Percentiles rank a stretch among this genome's conserved stretches.
Evolutionary conservation across 2,329 filamentous ascomycete species (phyloP).

Genomic region (Calonectria multiphialidica): DNA sequence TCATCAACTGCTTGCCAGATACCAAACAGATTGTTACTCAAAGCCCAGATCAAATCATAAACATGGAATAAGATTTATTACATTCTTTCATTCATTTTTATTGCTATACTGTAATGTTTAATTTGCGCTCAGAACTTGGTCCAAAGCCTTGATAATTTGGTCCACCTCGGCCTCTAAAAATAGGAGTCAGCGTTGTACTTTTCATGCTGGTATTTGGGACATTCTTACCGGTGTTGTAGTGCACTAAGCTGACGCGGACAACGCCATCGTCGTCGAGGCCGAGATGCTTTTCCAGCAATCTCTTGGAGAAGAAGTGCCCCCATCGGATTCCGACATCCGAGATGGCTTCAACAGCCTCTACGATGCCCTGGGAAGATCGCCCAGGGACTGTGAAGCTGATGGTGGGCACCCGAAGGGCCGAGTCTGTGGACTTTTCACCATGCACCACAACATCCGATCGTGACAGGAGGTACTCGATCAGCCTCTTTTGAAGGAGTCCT

Average conservation of each 20-base stretch:
- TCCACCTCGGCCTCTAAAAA: background rate
- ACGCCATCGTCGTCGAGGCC: slow-evolving; percentile 54
- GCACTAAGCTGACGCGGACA: background rate
- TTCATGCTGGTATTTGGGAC: no score
- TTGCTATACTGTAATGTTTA: background rate
- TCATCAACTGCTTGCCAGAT: background rate
- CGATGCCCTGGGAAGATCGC: background rate
- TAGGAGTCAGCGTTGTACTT: background rate
- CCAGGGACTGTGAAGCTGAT: background rate
- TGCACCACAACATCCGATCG: background rate
- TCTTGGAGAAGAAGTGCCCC: slow-evolving; percentile 77
- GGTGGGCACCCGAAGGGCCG: background rate
- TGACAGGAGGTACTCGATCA: background rate
- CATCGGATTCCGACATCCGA: slow-evolving; percentile 73
- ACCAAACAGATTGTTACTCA: background rate
- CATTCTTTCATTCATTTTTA: background rate
- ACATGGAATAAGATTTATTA: background rate
- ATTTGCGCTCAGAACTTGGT: background rate
- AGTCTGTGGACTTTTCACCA: background rate
- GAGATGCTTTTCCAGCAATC: slow-evolving; percentile 70
- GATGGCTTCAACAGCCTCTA: slow-evolving; percentile 60
- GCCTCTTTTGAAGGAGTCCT: background rate
- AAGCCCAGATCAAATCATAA: background rate
- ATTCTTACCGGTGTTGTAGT: slow-evolving; percentile 1
- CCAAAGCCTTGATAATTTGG: background rate